Evolutionary conservation across 495 filamentous ascomycete species (phyloP).

Genomic region (Aspergillus biplanus): DNA sequence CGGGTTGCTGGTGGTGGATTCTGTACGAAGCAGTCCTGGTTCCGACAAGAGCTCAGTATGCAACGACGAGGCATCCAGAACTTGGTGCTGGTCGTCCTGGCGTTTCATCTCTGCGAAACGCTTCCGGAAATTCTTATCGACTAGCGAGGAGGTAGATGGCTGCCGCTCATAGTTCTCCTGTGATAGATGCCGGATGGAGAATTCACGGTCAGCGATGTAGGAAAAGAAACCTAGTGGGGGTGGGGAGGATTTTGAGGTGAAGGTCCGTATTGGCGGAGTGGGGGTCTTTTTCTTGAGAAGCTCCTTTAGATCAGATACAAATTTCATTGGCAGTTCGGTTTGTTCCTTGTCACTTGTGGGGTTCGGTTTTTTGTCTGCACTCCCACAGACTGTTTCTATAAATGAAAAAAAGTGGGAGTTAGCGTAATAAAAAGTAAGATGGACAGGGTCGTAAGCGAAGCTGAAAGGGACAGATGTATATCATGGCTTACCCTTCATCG

Average conservation of each 20-base stretch:
- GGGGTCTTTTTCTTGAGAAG: slow-evolving; percentile 18
- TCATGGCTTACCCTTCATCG: background rate
- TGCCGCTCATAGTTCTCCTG: slow-evolving; percentile 28
- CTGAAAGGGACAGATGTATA: too few relatives aligned
- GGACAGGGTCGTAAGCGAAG: too few relatives aligned
- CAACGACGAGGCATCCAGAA: background rate
- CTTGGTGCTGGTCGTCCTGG: slow-evolving; percentile 16
- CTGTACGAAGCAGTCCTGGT: background rate
- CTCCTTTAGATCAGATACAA: slow-evolving; percentile 17
- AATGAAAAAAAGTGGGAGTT: background rate
- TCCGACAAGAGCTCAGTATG: background rate
- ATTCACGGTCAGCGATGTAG: slow-evolving; percentile 17
- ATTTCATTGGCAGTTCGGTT: slow-evolving; percentile 10
- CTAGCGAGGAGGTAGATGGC: slow-evolving; percentile 28
- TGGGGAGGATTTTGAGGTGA: background rate
- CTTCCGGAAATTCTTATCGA: slow-evolving; percentile 36
- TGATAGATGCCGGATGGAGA: slow-evolving; percentile 21
- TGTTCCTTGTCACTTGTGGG: slow-evolving; percentile 3
- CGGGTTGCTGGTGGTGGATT: slow-evolving; percentile 1
- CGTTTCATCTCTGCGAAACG: slow-evolving; percentile 31
- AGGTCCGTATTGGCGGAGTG: background rate
- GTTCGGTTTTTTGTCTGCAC: background rate
- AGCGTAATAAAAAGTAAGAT: background rate
- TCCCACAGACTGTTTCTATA: background rate
- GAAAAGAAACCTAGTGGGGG: slow-evolving; percentile 18